Evolutionary conservation across 129 eudicot genomes (phyloP).

Genomic region (Helianthus tuberosus): DNA sequence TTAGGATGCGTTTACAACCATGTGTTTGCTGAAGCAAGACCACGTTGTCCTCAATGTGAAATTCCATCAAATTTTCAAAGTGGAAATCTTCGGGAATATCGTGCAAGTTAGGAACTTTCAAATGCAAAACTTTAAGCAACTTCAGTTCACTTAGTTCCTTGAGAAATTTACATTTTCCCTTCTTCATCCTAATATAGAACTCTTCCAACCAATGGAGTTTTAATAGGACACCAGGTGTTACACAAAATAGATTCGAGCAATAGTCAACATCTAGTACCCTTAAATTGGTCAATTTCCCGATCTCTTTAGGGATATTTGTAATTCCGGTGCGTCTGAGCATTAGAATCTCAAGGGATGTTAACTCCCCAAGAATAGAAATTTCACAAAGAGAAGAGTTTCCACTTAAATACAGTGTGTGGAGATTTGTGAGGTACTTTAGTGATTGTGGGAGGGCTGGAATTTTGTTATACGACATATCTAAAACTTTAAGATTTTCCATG

Average conservation of each 20-base stretch:
- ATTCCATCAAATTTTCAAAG: background rate
- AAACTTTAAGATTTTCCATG: slow-evolving; percentile 19
- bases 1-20: background rate
- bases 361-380: slow-evolving; percentile 14
- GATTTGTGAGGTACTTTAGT: background rate
- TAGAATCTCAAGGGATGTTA: slow-evolving; percentile 21
- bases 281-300: slow-evolving; percentile 10
- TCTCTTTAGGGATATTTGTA: too few relatives aligned
- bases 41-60: background rate
- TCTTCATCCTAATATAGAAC: slow-evolving; percentile 9
- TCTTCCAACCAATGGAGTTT: background rate
- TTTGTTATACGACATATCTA: background rate
- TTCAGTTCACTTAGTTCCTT: background rate
- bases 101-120: background rate
- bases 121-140: background rate
- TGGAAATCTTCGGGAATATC: background rate
- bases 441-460: slow-evolving; percentile 12
- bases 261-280: background rate
- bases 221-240: slow-evolving; percentile 19
- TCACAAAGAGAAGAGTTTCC: background rate
- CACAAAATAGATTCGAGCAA: background rate
- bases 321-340: background rate
- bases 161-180: background rate
- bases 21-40: background rate
- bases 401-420: background rate